Evolutionary conservation across 306 rosid genomes (phyloP).

Genomic region (Pyrus pyrifolia): DNA sequence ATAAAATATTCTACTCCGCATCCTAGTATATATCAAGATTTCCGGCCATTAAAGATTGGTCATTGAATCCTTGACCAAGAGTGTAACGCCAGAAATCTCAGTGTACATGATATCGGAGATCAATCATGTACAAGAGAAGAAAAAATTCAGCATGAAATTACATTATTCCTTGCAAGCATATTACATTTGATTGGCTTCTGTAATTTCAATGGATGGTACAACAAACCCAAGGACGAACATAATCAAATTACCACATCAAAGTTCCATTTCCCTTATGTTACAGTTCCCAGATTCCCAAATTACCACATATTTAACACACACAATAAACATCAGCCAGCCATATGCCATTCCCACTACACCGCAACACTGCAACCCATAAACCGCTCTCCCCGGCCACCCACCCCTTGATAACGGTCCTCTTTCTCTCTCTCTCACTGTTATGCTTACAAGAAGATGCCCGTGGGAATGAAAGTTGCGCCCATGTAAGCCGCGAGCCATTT

Average conservation of each 20-base stretch:
- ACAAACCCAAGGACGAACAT: slow-evolving; percentile 5
- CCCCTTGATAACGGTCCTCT: background rate
- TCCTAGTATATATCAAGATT: too few relatives aligned
- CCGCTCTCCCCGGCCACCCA: slow-evolving; percentile 20
- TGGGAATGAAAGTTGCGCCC: slow-evolving; percentile 17
- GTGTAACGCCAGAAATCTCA: background rate
- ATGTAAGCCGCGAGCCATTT: slow-evolving; percentile 20
- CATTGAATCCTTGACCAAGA: background rate
- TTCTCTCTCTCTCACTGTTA: background rate
- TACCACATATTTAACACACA: background rate
- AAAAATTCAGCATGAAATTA: background rate
- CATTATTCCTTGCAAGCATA: background rate
- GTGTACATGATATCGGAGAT: background rate
- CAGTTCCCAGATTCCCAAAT: slow-evolving; percentile 13
- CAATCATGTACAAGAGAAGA: background rate
- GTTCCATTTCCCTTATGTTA: slow-evolving; percentile 21
- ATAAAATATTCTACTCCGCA: too few relatives aligned
- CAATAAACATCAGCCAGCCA: slow-evolving; percentile 23
- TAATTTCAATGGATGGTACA: slow-evolving; percentile 10
- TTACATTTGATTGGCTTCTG: slow-evolving; percentile 8
- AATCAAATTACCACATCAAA: slow-evolving; percentile 21
- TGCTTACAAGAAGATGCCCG: slow-evolving; percentile 12
- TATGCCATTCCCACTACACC: slow-evolving; percentile 11
- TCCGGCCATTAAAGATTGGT: background rate
- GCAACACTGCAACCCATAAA: slow-evolving; percentile 6